Evolutionary conservation across 352 stramenopile genomes (phyloP).

Genomic region (Pythium guiyangense): DNA sequence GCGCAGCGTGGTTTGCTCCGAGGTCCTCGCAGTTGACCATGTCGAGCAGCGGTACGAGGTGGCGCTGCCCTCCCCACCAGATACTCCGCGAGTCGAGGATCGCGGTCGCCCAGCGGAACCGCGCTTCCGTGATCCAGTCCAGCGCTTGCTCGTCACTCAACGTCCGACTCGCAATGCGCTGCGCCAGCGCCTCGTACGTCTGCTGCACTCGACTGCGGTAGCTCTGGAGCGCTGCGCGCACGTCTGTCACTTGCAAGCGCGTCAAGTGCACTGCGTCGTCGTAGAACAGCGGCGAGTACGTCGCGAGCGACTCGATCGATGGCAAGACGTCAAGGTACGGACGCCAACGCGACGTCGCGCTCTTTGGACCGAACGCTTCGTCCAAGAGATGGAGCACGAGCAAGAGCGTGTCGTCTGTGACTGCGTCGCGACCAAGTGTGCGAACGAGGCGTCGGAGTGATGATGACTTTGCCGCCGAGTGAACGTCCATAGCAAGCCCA

Average conservation of each 20-base stretch:
- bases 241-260: slow-evolving; percentile 35
- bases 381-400: slow-evolving; percentile 81
- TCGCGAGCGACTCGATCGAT: slow-evolving; percentile 12
- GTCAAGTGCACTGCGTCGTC: slow-evolving; percentile 38
- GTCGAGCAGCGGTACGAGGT: slow-evolving; percentile 93
- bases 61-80: slow-evolving; percentile 88
- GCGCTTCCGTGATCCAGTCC: slow-evolving; percentile 46
- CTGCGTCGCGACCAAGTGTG: slow-evolving; percentile 10
- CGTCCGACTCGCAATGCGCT: slow-evolving; percentile 6
- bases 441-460: slow-evolving; percentile 33
- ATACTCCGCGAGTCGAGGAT: slow-evolving; percentile 91
- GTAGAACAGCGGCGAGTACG: slow-evolving; percentile 52
- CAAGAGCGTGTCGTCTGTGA: slow-evolving; percentile 41
- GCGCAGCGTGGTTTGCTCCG: slow-evolving; percentile 31
- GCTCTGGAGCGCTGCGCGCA: slow-evolving; percentile 27
- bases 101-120: slow-evolving; percentile 78
- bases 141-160: not conserved
- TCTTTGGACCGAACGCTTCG: slow-evolving; percentile 62
- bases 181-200: slow-evolving; percentile 9
- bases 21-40: slow-evolving; percentile 90
- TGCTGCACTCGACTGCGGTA: slow-evolving; percentile 27
- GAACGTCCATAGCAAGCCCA: slow-evolving; percentile 59
- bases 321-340: slow-evolving; percentile 88
- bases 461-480: slow-evolving; percentile 42
- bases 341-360: slow-evolving; percentile 48